Conservation (phyloP, 2,329 filamentous ascomycete genomes). For the Stemphylium lycopersici region DNA sequence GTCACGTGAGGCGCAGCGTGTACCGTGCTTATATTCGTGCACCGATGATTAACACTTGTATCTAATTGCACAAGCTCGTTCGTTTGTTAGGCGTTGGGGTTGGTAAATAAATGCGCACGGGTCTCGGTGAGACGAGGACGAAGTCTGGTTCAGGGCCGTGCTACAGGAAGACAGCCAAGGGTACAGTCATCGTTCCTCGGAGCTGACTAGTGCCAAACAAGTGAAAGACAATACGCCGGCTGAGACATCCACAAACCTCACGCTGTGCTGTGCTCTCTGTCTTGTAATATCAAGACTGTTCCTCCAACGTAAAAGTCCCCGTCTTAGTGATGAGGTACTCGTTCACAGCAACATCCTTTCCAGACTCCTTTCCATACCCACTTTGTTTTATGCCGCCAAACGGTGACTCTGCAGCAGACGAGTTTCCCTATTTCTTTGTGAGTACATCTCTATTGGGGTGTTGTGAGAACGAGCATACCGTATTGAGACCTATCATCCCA, state of each 20-base stretch:
- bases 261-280: background rate
- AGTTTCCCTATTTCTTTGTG: slow-evolving; percentile 55
- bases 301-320: slow-evolving; percentile 65
- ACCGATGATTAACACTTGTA: background rate
- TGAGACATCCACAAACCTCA: background rate
- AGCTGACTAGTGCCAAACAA: slow-evolving; percentile 3
- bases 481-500: slow-evolving; percentile 72
- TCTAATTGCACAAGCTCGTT: background rate
- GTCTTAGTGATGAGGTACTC: slow-evolving; percentile 71
- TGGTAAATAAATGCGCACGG: background rate
- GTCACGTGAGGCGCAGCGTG: slow-evolving; percentile 16
- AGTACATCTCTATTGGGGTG: slow-evolving; percentile 1
- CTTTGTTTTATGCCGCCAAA: slow-evolving; percentile 73
- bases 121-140: background rate
- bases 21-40: background rate
- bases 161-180: slow-evolving; percentile 1
- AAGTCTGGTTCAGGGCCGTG: background rate
- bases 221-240: background rate
- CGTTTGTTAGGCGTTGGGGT: background rate
- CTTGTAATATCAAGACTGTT: slow-evolving; percentile 18
- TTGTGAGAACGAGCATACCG: slow-evolving; percentile 48
- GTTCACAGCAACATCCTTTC: slow-evolving; percentile 68
- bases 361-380: slow-evolving; percentile 71
- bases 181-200: background rate
- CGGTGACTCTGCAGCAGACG: slow-evolving; percentile 69